Conservation (phyloP, 192 early-diverging fungal species). For the Funneliformis geosporum region DNA sequence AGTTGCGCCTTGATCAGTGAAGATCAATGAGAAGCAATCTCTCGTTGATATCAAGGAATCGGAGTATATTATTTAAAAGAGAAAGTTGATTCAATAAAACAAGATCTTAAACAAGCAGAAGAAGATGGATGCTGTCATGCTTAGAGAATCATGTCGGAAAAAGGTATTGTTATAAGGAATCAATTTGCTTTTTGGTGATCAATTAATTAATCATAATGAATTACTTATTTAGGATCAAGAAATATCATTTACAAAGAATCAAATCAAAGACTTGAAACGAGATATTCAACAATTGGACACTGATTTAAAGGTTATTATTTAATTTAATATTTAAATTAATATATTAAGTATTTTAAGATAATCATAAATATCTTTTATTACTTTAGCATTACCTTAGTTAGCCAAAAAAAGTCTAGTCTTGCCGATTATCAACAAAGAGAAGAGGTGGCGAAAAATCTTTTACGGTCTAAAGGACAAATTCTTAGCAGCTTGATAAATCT, state of each 20-base stretch:
- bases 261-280: not conserved
- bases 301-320: conserved; percentile 1
- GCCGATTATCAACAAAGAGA: conserved; percentile 59
- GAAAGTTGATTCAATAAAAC: conserved; percentile 51
- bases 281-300: conserved; percentile 4
- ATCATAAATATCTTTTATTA: not conserved
- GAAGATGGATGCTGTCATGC: conserved; percentile 45
- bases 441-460: conserved; percentile 68
- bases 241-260: conserved; percentile 35
- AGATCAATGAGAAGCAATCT: too few species aligned
- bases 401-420: conserved; percentile 42
- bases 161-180: conserved; percentile 39
- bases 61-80: conserved; percentile 79
- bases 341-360: not conserved
- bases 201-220: conserved; percentile 47
- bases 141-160: conserved; percentile 46
- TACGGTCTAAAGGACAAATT: conserved; percentile 71
- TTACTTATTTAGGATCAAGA: conserved; percentile 39
- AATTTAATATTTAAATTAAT: not conserved
- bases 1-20: conserved; percentile 88
- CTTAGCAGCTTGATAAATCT: conserved; percentile 69
- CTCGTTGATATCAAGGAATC: conserved; percentile 64
- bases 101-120: conserved; percentile 65
- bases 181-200: not conserved
- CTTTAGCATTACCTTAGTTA: conserved; percentile 37